phyloP scores from a whole-genome alignment of 2,329 filamentous ascomycete species.

The Scedosporium dehoogii region DNA sequence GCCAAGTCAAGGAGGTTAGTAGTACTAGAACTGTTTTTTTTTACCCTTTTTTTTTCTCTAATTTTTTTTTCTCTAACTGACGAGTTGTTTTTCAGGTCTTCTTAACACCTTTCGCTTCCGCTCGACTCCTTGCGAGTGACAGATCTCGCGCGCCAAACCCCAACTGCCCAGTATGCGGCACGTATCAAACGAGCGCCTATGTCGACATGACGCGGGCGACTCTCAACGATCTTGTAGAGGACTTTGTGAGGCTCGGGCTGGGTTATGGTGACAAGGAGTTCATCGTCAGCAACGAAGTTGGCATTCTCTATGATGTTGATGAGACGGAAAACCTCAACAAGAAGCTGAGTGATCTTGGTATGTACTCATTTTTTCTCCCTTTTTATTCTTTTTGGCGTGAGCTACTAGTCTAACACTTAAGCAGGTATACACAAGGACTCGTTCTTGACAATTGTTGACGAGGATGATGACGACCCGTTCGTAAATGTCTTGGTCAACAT shows the following conservation, averaged over 20 bases:
- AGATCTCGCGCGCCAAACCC: constrained; percentile 58
- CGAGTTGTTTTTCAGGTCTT: constrained; percentile 50
- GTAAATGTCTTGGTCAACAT: constrained; percentile 73
- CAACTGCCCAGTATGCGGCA: constrained; percentile 73
- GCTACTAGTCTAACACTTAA: constrained; percentile 13
- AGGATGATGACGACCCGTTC: constrained; percentile 62
- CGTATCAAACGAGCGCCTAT: constrained; percentile 55
- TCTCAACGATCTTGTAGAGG: constrained; percentile 68
- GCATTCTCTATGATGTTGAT: constrained; percentile 82
- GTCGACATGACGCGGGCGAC: constrained; percentile 65
- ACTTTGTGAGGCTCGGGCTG: constrained; percentile 58
- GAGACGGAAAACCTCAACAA: constrained; percentile 77
- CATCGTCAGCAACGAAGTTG: constrained; percentile 62
- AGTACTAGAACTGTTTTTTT: neutral
- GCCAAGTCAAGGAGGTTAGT: constrained; percentile 62
- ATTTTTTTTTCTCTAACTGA: neutral
- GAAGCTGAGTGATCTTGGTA: constrained; percentile 67
- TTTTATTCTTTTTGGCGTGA: constrained; percentile 1
- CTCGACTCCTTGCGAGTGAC: constrained; percentile 49
- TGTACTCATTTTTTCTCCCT: constrained; percentile 12
- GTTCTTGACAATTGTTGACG: constrained; percentile 78
- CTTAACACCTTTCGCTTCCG: constrained; percentile 56
- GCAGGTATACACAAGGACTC: constrained; percentile 58
- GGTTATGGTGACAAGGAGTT: constrained; percentile 73
- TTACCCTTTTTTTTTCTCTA: too few species aligned